Percentiles rank a stretch among this genome's conserved stretches.
phyloP scores from a whole-genome alignment of 2,329 filamentous ascomycete genomes.

The Diaporthe sp. region DNA sequence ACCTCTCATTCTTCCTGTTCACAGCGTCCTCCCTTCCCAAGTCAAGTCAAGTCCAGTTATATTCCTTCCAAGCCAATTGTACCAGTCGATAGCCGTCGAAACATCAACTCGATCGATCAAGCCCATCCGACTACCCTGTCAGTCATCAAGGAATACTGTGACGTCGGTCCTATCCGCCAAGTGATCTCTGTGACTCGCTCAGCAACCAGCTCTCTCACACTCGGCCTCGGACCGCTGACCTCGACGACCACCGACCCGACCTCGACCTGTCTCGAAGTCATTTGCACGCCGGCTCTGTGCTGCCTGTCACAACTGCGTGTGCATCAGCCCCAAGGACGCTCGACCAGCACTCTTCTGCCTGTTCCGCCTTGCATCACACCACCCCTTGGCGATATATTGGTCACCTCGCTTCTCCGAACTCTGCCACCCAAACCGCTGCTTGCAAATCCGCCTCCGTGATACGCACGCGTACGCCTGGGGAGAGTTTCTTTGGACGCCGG shows the following conservation, averaged over 20 bases:
- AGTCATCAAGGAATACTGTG: constrained; percentile 26
- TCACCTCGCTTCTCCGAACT: constrained; percentile 4
- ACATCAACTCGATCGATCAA: constrained; percentile 15
- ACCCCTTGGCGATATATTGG: constrained; percentile 19
- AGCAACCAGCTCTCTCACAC: constrained; percentile 22
- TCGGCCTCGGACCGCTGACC: constrained; percentile 27
- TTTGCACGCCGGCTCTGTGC: constrained; percentile 26
- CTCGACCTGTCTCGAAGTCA: constrained; percentile 32
- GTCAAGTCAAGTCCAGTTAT: constrained; percentile 29
- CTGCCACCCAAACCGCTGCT: not conserved
- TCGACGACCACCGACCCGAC: constrained; percentile 31
- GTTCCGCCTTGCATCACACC: not conserved
- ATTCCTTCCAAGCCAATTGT: constrained; percentile 29
- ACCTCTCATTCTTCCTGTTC: constrained; percentile 33
- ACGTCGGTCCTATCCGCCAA: constrained; percentile 28
- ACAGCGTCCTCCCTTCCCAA: constrained; percentile 26
- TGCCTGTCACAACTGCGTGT: constrained; percentile 21
- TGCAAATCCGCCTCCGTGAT: not conserved
- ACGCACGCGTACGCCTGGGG: not conserved
- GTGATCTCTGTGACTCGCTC: constrained; percentile 27
- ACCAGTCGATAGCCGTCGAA: constrained; percentile 22
- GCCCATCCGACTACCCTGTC: not conserved
- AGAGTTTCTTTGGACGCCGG: constrained; percentile 4
- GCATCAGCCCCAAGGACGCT: constrained; percentile 6
- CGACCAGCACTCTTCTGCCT: not conserved